Evolutionary conservation across 2,329 filamentous ascomycete genomes (phyloP).

Genomic region (Akanthomyces muscarius): DNA sequence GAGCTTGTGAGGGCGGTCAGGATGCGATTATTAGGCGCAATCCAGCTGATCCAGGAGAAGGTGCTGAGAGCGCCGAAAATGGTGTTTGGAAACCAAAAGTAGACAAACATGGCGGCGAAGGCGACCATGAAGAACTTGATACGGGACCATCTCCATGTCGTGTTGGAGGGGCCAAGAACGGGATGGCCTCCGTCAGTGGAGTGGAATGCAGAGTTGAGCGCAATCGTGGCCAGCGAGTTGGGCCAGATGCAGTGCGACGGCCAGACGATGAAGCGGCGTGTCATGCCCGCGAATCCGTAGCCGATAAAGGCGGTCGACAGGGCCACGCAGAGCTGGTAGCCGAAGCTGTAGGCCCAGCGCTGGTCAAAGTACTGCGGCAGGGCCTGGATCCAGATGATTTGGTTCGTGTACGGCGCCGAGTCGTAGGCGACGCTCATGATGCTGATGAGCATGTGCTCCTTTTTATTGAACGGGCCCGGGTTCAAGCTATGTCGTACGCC

Average conservation of each 20-base stretch:
- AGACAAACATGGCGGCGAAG: slow-evolving; percentile 47
- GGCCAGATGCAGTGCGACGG: slow-evolving; percentile 41
- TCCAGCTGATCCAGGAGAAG: slow-evolving; percentile 54
- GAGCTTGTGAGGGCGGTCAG: slow-evolving; percentile 36
- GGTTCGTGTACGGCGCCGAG: slow-evolving; percentile 45
- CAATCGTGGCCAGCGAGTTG: slow-evolving; percentile 1
- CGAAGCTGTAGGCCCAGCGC: slow-evolving; percentile 42
- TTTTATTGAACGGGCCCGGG: slow-evolving; percentile 50
- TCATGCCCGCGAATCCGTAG: slow-evolving; percentile 50
- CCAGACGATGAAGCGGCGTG: slow-evolving; percentile 49
- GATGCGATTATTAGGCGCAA: slow-evolving; percentile 39
- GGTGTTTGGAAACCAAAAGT: slow-evolving; percentile 52
- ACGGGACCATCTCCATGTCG: slow-evolving; percentile 38
- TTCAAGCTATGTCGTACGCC: slow-evolving; percentile 41
- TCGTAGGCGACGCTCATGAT: slow-evolving; percentile 52
- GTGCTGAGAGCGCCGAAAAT: slow-evolving; percentile 44
- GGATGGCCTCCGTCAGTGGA: slow-evolving; percentile 20
- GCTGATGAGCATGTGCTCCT: slow-evolving; percentile 54
- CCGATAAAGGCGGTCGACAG: slow-evolving; percentile 53
- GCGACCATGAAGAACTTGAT: slow-evolving; percentile 44
- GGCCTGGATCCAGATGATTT: slow-evolving; percentile 47
- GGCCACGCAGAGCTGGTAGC: slow-evolving; percentile 47
- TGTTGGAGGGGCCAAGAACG: slow-evolving; percentile 33
- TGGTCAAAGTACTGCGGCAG: slow-evolving; percentile 50
- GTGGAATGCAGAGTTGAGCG: slow-evolving; percentile 34